Conservation (phyloP, 225 moss, liverwort and hornwort species). For the Marchantia polymorpha region DNA sequence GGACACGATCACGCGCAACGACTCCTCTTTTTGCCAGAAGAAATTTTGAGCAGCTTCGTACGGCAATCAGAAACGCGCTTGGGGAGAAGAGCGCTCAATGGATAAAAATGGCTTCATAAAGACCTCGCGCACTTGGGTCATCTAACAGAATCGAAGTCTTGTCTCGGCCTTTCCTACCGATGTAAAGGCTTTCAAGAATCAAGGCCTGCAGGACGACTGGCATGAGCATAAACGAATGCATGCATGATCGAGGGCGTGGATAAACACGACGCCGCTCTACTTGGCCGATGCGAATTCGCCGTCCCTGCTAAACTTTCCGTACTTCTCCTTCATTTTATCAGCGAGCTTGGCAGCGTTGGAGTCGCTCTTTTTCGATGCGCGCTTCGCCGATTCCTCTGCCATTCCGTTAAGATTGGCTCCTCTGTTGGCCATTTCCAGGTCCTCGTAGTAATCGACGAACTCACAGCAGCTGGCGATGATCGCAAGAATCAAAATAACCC, state of each 20-base stretch:
- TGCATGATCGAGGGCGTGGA: neutral
- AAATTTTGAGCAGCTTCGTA: neutral
- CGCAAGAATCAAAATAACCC: constrained; percentile 44
- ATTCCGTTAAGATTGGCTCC: constrained; percentile 33
- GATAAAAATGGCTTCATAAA: neutral
- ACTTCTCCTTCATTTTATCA: constrained; percentile 58
- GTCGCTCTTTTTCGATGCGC: constrained; percentile 45
- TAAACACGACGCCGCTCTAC: neutral
- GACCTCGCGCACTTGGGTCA: constrained; percentile 4
- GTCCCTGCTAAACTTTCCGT: constrained; percentile 54
- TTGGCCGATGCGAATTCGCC: constrained; percentile 24
- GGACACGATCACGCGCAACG: neutral
- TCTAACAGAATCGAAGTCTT: constrained; percentile 14
- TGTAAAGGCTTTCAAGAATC: neutral
- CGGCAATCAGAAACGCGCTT: neutral
- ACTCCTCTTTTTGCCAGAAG: neutral
- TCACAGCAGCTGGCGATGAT: constrained; percentile 57
- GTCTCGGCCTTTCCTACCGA: neutral
- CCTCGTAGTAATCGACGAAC: constrained; percentile 63
- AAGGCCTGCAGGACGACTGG: neutral
- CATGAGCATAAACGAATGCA: neutral
- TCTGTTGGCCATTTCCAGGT: constrained; percentile 57
- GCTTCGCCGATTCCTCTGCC: constrained; percentile 40
- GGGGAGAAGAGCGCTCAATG: constrained; percentile 8
- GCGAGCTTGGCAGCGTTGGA: constrained; percentile 49